phyloP scores from a whole-genome alignment of 148 eudicot genomes.

The Vaccinium macrocarpon region DNA sequence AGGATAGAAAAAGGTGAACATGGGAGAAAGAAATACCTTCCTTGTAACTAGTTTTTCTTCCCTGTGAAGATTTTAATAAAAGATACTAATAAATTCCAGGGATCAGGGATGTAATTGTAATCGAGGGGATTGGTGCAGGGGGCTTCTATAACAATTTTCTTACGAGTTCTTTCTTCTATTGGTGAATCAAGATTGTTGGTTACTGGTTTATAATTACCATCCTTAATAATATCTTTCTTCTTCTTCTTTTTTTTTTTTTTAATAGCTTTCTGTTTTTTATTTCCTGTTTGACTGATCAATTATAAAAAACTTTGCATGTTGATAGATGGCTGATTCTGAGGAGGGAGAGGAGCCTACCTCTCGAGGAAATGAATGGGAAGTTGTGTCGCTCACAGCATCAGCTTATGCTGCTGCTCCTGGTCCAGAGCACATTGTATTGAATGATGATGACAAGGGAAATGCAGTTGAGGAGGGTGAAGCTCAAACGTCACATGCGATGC shows the following conservation, averaged over 20 bases:
- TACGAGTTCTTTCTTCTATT: background rate
- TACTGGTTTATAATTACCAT: background rate
- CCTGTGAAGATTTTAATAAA: background rate
- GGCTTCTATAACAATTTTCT: background rate
- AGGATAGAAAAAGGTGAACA: background rate
- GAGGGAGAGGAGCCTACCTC: constrained; percentile 38
- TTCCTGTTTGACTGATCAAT: background rate
- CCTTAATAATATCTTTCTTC: background rate
- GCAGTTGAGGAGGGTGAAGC: constrained; percentile 35
- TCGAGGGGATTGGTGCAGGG: background rate
- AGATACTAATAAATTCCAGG: background rate
- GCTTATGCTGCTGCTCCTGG: constrained; percentile 89
- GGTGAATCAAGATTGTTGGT: background rate
- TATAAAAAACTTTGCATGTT: constrained; percentile 10
- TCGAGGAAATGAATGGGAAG: constrained; percentile 94
- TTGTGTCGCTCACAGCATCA: constrained; percentile 89
- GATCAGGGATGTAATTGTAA: background rate
- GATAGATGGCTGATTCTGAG: constrained; percentile 46
- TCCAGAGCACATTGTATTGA: constrained; percentile 42
- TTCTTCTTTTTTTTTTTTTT: background rate
- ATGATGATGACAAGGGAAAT: constrained; percentile 35
- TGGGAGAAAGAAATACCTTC: background rate
- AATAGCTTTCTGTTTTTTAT: background rate
- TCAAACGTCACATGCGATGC: constrained; percentile 62
- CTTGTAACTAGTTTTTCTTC: background rate